Evolutionary conservation across 768 basidiomycete genomes (phyloP).

Genomic region (Phaffia tasmanica): DNA sequence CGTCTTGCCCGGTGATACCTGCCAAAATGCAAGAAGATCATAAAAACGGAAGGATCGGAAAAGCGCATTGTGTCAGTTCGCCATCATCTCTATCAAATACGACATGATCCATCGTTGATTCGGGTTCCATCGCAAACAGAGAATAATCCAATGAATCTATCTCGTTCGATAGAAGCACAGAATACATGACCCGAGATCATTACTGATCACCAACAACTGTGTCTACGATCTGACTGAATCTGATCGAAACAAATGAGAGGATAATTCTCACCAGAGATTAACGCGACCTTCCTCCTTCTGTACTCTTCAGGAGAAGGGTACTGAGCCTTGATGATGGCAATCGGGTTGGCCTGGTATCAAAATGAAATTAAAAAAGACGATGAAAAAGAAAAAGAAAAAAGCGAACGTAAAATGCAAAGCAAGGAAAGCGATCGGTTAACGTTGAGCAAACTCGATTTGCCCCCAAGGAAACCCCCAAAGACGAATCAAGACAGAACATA

Average conservation of each 20-base stretch:
- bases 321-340: conserved; percentile 16
- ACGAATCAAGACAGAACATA: too few relatives aligned
- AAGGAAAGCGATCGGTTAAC: too few relatives aligned
- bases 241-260: conserved; percentile 9
- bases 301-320: conserved; percentile 23
- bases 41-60: neutral
- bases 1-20: conserved; percentile 96
- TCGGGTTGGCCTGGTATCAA: conserved; percentile 15
- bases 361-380: neutral
- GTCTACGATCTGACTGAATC: neutral
- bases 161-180: too few relatives aligned
- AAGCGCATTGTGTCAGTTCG: too few relatives aligned
- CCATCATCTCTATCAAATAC: too few relatives aligned
- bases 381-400: neutral
- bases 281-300: conserved; percentile 75
- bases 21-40: neutral
- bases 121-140: neutral
- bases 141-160: neutral
- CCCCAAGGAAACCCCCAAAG: too few relatives aligned
- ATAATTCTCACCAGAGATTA: conserved; percentile 63
- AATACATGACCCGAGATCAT: too few relatives aligned
- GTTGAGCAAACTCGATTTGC: too few relatives aligned
- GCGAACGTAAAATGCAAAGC: too few relatives aligned
- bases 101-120: too few relatives aligned
- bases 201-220: too few relatives aligned